Percentiles rank a stretch among this genome's conserved stretches.
Conservation (phyloP, 257 asterid genomes). For the Pogostemon cablin region DNA sequence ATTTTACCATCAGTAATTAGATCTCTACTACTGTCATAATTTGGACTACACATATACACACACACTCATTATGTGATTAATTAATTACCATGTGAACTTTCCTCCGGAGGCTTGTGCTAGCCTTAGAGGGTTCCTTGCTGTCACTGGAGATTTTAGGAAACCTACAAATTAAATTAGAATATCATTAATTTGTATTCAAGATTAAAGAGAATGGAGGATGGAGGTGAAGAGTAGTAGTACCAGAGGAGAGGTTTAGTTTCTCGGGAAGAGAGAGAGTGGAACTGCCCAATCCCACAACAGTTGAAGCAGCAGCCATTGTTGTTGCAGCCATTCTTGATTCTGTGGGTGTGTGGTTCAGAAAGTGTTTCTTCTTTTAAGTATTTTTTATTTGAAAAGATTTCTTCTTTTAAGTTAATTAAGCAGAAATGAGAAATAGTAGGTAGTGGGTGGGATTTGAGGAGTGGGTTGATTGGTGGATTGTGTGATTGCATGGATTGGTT, state of each 20-base stretch:
- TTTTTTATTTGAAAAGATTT: neutral
- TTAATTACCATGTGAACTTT: slow-evolving; percentile 66
- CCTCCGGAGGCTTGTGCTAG: slow-evolving; percentile 73
- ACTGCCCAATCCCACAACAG: slow-evolving; percentile 68
- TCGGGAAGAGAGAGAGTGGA: slow-evolving; percentile 58
- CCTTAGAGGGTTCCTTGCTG: slow-evolving; percentile 71
- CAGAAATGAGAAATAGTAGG: neutral
- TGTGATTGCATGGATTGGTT: slow-evolving; percentile 56
- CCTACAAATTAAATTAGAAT: slow-evolving; percentile 35
- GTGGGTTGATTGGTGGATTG: slow-evolving; percentile 50
- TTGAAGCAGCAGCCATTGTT: slow-evolving; percentile 69
- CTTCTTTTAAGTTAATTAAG: slow-evolving; percentile 23
- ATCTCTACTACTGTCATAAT: neutral
- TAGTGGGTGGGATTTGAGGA: slow-evolving; percentile 29
- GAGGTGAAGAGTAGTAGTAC: slow-evolving; percentile 24
- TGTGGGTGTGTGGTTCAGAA: neutral
- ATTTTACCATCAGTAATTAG: neutral
- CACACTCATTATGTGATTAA: neutral
- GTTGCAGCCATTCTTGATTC: slow-evolving; percentile 61
- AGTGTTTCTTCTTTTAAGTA: neutral
- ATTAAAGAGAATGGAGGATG: neutral
- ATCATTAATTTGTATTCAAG: too few species aligned
- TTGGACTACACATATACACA: neutral
- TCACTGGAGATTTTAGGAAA: slow-evolving; percentile 55
- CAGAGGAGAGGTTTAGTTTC: slow-evolving; percentile 55